Base-by-base conservation (phyloP, 2,329 filamentous ascomycete genomes). In the Trichoderma sp. region DNA sequence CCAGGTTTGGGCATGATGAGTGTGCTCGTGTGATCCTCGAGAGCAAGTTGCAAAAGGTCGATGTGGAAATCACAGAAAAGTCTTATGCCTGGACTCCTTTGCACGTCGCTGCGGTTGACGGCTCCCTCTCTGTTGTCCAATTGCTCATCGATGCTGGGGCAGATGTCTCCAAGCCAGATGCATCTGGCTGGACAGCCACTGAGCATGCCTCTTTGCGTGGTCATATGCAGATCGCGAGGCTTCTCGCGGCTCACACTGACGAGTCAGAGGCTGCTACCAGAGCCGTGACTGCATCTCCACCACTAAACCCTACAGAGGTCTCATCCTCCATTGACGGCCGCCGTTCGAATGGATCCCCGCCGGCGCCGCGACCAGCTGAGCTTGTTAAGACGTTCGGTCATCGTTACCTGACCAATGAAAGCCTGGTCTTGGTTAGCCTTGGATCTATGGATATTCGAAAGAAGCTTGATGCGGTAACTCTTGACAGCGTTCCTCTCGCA, bases 321-420 rank as follows among this genome's bases (percentile, higher is more conserved):
- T 88, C 88, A 0, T 88, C 88, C 0, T 94, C 92, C 0, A 86
- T 91, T 13, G 88, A 87, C 47, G 88, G 88, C 59, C 84, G 88
- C 64, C 85, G 84, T 39, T 91, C 89, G 63, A 84, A 88, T 76
- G 81, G 84, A 71, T 78, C 81, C 23, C 83, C 87, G 76, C 79
- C 81, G 68, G 76, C 80, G 23, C 80, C 85, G 6, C 86, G 90
- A 65, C 82, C 86, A 7, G 84, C 90, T 3, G 94, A 98, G 74
- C 92, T 95, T 6, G 88, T 98, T 74, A 98, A 98, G 82, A 93
- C 94, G 1, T 99, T 98, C 81, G 96, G 96, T 70, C 96, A 99
- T 84, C 90, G 95, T 68, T 99, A 98, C 81, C 87, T 99, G 65
- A 97, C 90, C 20, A 90, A 97, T 66, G 91, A 97, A 77, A 93